Percentiles rank a stretch among this genome's conserved stretches.
phyloP scores from a whole-genome alignment of 192 early-diverging fungal genomes.

The Neocallimastix lanati region DNA sequence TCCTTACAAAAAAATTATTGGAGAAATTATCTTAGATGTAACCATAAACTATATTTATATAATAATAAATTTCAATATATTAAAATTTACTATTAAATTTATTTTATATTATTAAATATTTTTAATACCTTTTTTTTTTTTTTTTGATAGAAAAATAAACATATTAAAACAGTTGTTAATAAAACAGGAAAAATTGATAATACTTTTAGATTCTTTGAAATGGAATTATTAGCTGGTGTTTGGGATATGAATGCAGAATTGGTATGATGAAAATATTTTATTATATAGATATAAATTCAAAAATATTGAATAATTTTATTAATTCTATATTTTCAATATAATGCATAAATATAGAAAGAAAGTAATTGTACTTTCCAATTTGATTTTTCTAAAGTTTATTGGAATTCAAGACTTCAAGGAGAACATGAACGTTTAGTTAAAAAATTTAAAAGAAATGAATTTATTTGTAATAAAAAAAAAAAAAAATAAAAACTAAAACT shows the following conservation, averaged over 20 bases:
- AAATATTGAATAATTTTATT: too few relatives aligned
- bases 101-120: too few relatives aligned
- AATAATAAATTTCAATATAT: too few relatives aligned
- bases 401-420: slow-evolving; percentile 90
- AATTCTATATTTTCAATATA: not conserved
- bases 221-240: slow-evolving; percentile 90
- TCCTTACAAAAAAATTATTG: slow-evolving; percentile 81
- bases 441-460: slow-evolving; percentile 43
- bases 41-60: not conserved
- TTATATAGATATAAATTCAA: too few relatives aligned
- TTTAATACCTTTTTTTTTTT: too few relatives aligned
- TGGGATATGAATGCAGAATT: slow-evolving; percentile 69
- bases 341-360: slow-evolving; percentile 39
- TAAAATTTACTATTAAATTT: too few relatives aligned
- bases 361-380: slow-evolving; percentile 78
- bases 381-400: slow-evolving; percentile 95
- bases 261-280: too few relatives aligned
- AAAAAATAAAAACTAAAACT: too few relatives aligned
- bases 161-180: slow-evolving; percentile 83
- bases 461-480: slow-evolving; percentile 35
- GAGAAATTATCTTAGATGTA: slow-evolving; percentile 86
- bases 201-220: slow-evolving; percentile 87
- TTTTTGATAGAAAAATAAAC: slow-evolving; percentile 57
- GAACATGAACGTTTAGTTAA: slow-evolving; percentile 87
- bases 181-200: slow-evolving; percentile 88